Evolutionary conservation across 306 rosid species (phyloP), one percentile per base, ranked within the genome.

Genomic region (Vigna angularis): DNA sequence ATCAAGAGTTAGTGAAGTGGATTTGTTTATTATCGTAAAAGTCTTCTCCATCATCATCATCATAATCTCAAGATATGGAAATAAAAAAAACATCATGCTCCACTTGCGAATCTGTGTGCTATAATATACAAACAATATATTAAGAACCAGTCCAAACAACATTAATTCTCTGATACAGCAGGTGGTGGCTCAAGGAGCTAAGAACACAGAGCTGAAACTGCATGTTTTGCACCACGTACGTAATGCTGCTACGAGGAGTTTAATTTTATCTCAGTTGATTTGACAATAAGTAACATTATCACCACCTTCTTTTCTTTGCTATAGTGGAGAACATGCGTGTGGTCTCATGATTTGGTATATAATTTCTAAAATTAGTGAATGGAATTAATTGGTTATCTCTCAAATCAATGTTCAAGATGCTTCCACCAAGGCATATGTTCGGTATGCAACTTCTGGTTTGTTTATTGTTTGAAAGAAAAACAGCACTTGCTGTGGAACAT

Each of bases 221-320:
- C 36, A 26, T 18, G 67, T n/a, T 30, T 9, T 8, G 2, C 1
- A 22, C 47, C 47, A 17, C n/a, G 38, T 8, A 17, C n/a, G 38
- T 5, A 50, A 64, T 44, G 4, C 1, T 47, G 52, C 52, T 80
- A 6, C 51, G 6, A 34, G 28, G 55, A 28, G 69, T 49, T 40
- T 40, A 9, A 42, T 2, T 36, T 75, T 47, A 70, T 75, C 47
- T 71, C 17, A 80, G 56, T 70, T 63, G 84, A 75, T 64, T 82
- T 50, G 84, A 79, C 77, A 75, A 70, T 66, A 82, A 42, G 66
- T 63, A 70, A 79, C 70, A 70, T 79, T 82, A 82, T 85, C 86
- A 9, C 22, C 62, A 48, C 11, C 48, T 26, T 40, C 44, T 66
- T 64, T 56, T 32, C 74, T 58, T 82, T 82, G 16, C 11, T 65